Evolutionary conservation across 1,139 yeast species (phyloP).

Genomic region (Pichia sp.): DNA sequence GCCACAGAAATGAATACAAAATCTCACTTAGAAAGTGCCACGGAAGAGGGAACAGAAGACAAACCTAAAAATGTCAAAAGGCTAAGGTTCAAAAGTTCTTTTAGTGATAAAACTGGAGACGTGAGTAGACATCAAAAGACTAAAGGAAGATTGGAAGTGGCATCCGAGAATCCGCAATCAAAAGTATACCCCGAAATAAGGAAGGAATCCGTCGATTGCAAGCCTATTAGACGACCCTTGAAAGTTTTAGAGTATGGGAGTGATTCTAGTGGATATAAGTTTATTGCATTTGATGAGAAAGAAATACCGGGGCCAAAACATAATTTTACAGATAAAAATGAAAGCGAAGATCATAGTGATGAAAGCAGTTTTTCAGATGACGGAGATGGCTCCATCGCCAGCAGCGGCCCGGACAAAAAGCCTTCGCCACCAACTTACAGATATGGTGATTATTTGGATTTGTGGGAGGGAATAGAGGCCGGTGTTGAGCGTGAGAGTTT

Average conservation of each 20-base stretch:
- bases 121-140: background rate
- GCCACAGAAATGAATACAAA: background rate
- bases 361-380: background rate
- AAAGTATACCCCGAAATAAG: background rate
- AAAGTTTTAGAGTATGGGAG: slow-evolving; percentile 33
- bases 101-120: background rate
- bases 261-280: slow-evolving; percentile 33
- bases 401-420: too few species aligned
- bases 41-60: background rate
- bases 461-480: slow-evolving; percentile 28
- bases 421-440: background rate
- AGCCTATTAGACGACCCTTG: background rate
- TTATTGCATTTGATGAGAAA: slow-evolving; percentile 22
- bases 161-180: background rate
- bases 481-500: slow-evolving; percentile 9
- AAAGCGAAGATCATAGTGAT: background rate
- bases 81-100: background rate
- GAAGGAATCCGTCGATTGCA: background rate
- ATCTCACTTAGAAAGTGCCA: background rate
- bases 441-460: slow-evolving; percentile 27
- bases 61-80: background rate
- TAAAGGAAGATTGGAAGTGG: background rate
- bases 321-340: background rate
- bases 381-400: background rate
- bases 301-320: slow-evolving; percentile 10